Evolutionary conservation across 805 yeast species (phyloP).

Genomic region (Ogataea polymorpha): DNA sequence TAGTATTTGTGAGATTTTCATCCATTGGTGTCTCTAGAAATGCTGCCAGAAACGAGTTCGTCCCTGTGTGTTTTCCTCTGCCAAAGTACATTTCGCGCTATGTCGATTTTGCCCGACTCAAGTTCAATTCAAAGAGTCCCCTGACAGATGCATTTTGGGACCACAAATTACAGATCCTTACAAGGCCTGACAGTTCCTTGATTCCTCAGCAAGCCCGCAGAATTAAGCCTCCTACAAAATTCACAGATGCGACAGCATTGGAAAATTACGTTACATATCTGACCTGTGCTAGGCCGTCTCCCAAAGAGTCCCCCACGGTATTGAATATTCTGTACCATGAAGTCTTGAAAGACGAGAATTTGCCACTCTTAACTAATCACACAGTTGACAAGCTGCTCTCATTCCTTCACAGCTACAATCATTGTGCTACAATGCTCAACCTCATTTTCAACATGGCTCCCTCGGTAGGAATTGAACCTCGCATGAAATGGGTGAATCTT

Average conservation of each 20-base stretch:
- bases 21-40: neutral
- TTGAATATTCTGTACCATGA: neutral
- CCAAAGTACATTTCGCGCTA: neutral
- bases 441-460: constrained; percentile 10
- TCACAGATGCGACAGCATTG: neutral
- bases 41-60: too few relatives aligned
- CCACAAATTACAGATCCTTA: neutral
- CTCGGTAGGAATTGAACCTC: constrained; percentile 8
- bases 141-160: constrained; percentile 1
- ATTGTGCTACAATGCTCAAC: constrained; percentile 5
- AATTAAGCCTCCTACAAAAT: neutral
- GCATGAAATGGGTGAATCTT: constrained; percentile 10
- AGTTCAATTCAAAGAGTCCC: neutral
- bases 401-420: constrained; percentile 7
- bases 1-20: neutral
- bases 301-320: neutral
- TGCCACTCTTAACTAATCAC: constrained; percentile 1
- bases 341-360: neutral
- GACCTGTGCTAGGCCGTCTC: constrained; percentile 1
- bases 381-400: neutral
- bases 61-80: too few relatives aligned
- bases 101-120: neutral
- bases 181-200: constrained; percentile 1
- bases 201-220: neutral
- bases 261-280: neutral